Base-by-base conservation (phyloP, 1,139 yeast genomes). In the Yamadazyma friedrichii region DNA sequence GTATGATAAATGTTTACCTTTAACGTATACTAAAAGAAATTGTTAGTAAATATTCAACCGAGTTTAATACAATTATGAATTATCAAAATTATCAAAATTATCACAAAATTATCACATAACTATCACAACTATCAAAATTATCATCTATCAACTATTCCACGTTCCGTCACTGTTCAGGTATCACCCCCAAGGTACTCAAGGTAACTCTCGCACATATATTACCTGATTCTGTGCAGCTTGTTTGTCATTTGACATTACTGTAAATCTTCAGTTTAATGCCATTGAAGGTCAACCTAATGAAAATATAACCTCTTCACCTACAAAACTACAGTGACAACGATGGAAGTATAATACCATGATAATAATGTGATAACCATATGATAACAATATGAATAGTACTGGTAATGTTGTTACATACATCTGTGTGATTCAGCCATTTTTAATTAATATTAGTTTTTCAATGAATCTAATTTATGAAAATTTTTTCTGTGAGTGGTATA, bases 1-100 rank as follows among this genome's bases (percentile, higher is more conserved):
- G 95, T 91, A 93, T 66, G 98, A 91, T 73, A 93, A 75, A 87
- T 93, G 98, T 85, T 91, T 93, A 79, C 98, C 98, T 85, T 91
- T 93, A 79, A 93, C 98, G 96, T 93, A 93, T 81, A 93, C 96
- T 88, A 73, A 39, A 50, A 43, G 10, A n/a, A n/a, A 46, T 47
- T 51, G 80, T 75, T 75, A 74, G 81, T 76, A 74, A 24, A 10
- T 27, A 16, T 26, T 32, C 24, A 6, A 20, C 8, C 24, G 8
- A 20, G 8, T 20, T 20, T 20, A 20, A 20, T n/a, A n/a, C n/a
- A n/a, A n/a, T n/a, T n/a, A n/a, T n/a, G n/a, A n/a, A n/a, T n/a
- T n/a, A n/a, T n/a, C n/a, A n/a, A n/a, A n/a, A n/a, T n/a, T n/a
- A n/a, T n/a, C n/a, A n/a, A n/a, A n/a, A n/a, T n/a, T 26, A 4